Evolutionary conservation across 805 yeast species (phyloP).

Genomic region (Kregervanrija fluxuum): DNA sequence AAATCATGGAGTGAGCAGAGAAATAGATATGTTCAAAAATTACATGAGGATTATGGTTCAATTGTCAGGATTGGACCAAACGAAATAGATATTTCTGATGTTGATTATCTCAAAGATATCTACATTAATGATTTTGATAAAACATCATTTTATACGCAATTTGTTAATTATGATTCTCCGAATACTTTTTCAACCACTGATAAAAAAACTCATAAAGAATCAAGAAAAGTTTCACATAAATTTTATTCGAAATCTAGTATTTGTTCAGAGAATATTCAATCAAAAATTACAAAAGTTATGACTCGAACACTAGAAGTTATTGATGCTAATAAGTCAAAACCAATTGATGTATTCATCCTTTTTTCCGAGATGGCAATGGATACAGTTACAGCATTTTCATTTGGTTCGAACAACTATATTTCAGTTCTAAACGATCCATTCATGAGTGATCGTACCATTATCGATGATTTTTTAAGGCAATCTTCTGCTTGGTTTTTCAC

Average conservation of each 20-base stretch:
- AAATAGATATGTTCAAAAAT: slow-evolving; percentile 37
- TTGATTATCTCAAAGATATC: slow-evolving; percentile 43
- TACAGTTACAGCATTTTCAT: slow-evolving; percentile 52
- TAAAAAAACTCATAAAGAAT: slow-evolving; percentile 38
- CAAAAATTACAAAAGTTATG: slow-evolving; percentile 29
- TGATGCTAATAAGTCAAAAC: slow-evolving; percentile 12
- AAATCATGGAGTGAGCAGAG: slow-evolving; percentile 42
- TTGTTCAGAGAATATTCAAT: slow-evolving; percentile 26
- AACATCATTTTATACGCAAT: slow-evolving; percentile 51
- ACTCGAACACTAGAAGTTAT: slow-evolving; percentile 21
- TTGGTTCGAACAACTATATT: slow-evolving; percentile 44
- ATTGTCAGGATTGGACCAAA: slow-evolving; percentile 55
- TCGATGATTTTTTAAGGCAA: slow-evolving; percentile 39
- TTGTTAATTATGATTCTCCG: slow-evolving; percentile 46
- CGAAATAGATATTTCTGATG: slow-evolving; percentile 52
- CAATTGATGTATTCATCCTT: slow-evolving; percentile 51
- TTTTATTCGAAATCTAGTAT: slow-evolving; percentile 39
- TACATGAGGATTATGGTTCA: slow-evolving; percentile 54
- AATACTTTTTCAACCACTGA: slow-evolving; percentile 54
- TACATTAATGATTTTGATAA: slow-evolving; percentile 53
- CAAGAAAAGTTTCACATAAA: slow-evolving; percentile 34
- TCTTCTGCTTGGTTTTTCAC: slow-evolving; percentile 63
- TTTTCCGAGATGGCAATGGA: slow-evolving; percentile 72
- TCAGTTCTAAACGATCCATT: slow-evolving; percentile 33
- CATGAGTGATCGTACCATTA: slow-evolving; percentile 33